Evolutionary conservation across 2,329 filamentous ascomycete species (phyloP), one percentile per base, ranked within the genome.

Genomic region (Tolypocladium capitatum): DNA sequence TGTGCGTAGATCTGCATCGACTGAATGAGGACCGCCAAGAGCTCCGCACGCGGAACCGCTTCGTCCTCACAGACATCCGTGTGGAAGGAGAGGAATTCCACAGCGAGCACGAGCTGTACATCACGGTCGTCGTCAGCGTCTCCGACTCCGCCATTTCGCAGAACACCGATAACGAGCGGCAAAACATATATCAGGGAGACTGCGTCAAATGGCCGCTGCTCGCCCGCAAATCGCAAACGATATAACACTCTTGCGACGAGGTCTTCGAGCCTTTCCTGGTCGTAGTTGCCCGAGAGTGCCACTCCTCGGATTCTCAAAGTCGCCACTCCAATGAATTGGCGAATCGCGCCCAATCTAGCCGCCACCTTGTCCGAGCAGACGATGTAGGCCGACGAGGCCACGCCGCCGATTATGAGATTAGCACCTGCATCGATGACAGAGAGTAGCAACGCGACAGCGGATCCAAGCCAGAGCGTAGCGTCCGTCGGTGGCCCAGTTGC

Each of bases 191-290:
- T 88, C 24, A 97, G 71, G 1, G 91, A 91, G 4, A 92, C 83
- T 3, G 80, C 74, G 61, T 98, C 92, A 56, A 98, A 89, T 0
- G 91, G 89, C n/a, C 90, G 80, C 63, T 97, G 91, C 62, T 97
- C 92, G 46, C 86, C 84, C 34, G 90, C 78, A 63, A 95, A 95
- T 16, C 90, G 84, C 46, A 98, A 71, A 43, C 91, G 83, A 64
- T 97, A 97, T 5, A 98, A 71, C 1, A 97, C 81, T 63, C 92
- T 80, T 3, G 91, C 96, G 13, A 95, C 75, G 13, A 97, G 77
- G 49, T 84, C 81, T 48, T 88, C 86, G 9, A 97, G 71, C n/a
- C 84, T 79, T 60, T 97, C 92, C 52, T 85, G 74, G 52, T 83
- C 76, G 49, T 91, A 74, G 46, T 84, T 79, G 11, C 83, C 75